Evolutionary conservation across 1,139 yeast species (phyloP).

Genomic region (Lodderomyces margitis): DNA sequence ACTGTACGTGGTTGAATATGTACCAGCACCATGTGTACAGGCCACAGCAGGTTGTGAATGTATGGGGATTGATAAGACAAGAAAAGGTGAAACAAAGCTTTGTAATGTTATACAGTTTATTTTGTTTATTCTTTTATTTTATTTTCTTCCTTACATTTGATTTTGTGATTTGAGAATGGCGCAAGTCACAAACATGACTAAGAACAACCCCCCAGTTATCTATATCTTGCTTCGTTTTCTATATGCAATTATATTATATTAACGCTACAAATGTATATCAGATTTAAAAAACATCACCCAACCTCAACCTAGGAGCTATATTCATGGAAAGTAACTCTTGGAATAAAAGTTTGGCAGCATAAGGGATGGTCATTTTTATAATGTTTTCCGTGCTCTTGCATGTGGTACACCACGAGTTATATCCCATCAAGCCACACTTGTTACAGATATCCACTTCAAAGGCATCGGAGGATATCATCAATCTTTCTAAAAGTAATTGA

Average conservation of each 20-base stretch:
- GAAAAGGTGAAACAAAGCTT: too few relatives aligned
- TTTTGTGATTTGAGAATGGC: background rate
- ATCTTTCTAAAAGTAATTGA: conserved; percentile 85
- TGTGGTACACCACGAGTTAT: conserved; percentile 94
- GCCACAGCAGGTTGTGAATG: background rate
- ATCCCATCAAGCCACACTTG: conserved; percentile 97
- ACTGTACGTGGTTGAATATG: background rate
- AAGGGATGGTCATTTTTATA: conserved; percentile 94
- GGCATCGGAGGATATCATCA: conserved; percentile 96
- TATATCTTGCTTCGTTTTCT: too few relatives aligned
- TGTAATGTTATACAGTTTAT: background rate
- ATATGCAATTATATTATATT: too few relatives aligned
- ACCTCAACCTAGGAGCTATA: conserved; percentile 89
- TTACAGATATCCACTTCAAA: conserved; percentile 96
- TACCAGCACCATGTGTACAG: background rate
- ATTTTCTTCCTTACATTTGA: too few relatives aligned
- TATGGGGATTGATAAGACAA: background rate
- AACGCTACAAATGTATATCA: too few relatives aligned
- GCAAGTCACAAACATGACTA: too few relatives aligned
- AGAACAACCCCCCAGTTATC: too few relatives aligned
- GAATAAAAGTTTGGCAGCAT: conserved; percentile 94
- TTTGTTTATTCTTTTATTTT: background rate
- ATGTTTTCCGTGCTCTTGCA: conserved; percentile 87
- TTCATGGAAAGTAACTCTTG: conserved; percentile 96
- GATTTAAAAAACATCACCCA: conserved; percentile 73